Percentiles rank a stretch among this genome's conserved stretches.
phyloP scores from a whole-genome alignment of 495 filamentous ascomycete genomes.

The Penicillium verhagenii region DNA sequence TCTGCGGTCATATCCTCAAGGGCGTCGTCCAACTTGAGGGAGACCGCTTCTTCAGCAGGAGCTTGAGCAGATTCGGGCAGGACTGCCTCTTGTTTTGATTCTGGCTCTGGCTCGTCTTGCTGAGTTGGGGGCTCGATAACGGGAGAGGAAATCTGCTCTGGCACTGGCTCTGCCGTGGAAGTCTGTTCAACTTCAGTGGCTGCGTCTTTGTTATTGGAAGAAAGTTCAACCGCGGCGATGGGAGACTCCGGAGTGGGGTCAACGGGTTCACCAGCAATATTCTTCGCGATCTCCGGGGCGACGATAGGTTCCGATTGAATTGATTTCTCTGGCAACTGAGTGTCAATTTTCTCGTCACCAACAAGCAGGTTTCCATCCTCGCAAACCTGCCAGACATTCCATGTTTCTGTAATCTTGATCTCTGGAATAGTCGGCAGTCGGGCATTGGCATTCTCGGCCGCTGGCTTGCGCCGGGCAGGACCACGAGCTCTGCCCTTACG shows the following conservation, averaged over 20 bases:
- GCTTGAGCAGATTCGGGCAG: conserved; percentile 4
- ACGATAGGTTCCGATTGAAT: conserved; percentile 23
- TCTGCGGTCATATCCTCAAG: conserved; percentile 29
- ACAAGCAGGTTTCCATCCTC: conserved; percentile 48
- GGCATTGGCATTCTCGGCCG: conserved; percentile 28
- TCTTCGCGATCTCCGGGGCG: conserved; percentile 47
- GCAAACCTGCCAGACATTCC: conserved; percentile 51
- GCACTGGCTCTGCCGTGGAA: background rate
- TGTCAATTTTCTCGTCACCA: conserved; percentile 22
- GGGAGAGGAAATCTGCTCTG: background rate
- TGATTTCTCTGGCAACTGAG: conserved; percentile 12
- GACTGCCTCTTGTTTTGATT: conserved; percentile 1
- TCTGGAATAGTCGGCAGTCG: conserved; percentile 41
- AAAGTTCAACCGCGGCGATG: conserved; percentile 7
- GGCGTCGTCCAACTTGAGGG: conserved; percentile 21
- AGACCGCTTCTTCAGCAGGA: background rate
- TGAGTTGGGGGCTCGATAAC: background rate
- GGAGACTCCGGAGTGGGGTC: conserved; percentile 24
- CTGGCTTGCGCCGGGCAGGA: conserved; percentile 77
- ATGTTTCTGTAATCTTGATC: conserved; percentile 46
- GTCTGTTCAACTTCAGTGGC: background rate
- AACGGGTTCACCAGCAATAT: conserved; percentile 56
- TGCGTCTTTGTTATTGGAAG: conserved; percentile 1
- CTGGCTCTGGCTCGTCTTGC: conserved; percentile 8
- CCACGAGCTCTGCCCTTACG: conserved; percentile 88